Evolutionary conservation across 176 grass and related monocot species (phyloP).

Genomic region (Paspalum notatum): DNA sequence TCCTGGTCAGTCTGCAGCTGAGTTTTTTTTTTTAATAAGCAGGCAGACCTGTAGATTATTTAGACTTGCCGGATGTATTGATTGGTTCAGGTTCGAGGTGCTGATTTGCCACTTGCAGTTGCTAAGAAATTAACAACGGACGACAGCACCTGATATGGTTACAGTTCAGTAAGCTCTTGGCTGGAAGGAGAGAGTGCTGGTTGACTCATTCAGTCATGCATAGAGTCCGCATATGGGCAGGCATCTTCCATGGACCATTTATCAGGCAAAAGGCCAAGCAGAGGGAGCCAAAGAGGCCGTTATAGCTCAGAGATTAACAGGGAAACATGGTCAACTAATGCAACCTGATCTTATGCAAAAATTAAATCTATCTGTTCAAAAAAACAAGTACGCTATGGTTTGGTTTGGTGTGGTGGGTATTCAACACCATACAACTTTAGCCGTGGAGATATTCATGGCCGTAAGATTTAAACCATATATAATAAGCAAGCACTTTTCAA

Average conservation of each 20-base stretch:
- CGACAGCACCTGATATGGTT: background rate
- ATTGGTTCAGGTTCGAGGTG: background rate
- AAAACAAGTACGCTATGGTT: too few relatives aligned
- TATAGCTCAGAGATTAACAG: too few relatives aligned
- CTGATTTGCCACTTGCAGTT: background rate
- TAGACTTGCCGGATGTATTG: background rate
- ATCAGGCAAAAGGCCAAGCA: background rate
- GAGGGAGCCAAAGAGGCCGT: too few relatives aligned
- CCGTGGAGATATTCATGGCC: too few relatives aligned
- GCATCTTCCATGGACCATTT: too few relatives aligned
- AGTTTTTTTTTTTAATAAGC: background rate
- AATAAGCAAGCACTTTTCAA: too few relatives aligned
- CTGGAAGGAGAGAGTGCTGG: background rate
- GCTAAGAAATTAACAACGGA: background rate
- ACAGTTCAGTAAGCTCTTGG: background rate
- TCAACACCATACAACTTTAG: too few relatives aligned
- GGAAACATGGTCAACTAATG: too few relatives aligned
- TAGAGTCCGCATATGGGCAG: background rate
- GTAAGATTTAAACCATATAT: too few relatives aligned
- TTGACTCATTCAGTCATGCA: background rate
- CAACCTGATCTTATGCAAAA: too few relatives aligned
- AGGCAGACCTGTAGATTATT: background rate
- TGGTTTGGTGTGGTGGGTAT: too few relatives aligned
- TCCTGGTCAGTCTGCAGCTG: background rate
- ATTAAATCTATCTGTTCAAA: too few relatives aligned